These are phyloP conservation scores for Leccinum subspadiceum DNA, from an alignment of 1,284 basidiomycete genomes.

Conservation along the genomic window DNA sequence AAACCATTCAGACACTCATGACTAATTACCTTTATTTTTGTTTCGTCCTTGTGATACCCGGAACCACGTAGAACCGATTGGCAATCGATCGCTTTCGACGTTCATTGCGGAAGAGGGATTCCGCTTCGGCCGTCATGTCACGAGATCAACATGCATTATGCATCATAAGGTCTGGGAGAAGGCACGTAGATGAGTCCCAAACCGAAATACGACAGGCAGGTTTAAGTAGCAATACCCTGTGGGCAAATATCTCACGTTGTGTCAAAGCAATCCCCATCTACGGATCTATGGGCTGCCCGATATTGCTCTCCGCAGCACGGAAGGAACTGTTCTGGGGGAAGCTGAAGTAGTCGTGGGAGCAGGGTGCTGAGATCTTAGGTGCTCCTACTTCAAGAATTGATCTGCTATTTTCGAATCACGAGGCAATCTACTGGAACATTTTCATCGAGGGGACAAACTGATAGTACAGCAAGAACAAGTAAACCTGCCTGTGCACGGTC, in stretches of 20 bases:
- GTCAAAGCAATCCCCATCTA: slow-evolving; percentile 14
- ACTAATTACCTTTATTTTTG: not conserved
- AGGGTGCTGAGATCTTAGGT: slow-evolving; percentile 8
- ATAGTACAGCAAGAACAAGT: slow-evolving; percentile 31
- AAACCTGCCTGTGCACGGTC: slow-evolving; percentile 36
- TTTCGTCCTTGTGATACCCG: not conserved
- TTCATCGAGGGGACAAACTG: slow-evolving; percentile 29
- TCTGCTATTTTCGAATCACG: slow-evolving; percentile 19
- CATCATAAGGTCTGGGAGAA: slow-evolving; percentile 1
- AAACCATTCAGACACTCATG: not conserved
- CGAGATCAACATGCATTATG: not conserved
- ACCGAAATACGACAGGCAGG: slow-evolving; percentile 10
- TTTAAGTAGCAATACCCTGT: slow-evolving; percentile 2
- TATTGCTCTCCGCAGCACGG: not conserved
- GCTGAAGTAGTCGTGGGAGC: slow-evolving; percentile 1
- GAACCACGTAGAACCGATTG: not conserved
- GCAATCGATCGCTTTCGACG: slow-evolving; percentile 1
- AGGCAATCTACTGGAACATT: slow-evolving; percentile 33
- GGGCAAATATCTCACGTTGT: slow-evolving; percentile 3
- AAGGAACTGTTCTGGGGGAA: not conserved
- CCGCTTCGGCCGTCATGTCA: not conserved
- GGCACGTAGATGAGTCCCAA: not conserved
- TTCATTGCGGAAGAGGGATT: slow-evolving; percentile 1
- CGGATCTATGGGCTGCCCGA: not conserved
- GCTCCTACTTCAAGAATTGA: slow-evolving; percentile 21